Percentiles rank a stretch among this genome's conserved stretches.
Conservation (phyloP, 2,329 filamentous ascomycete species). For the Cytospora schulzeri region DNA sequence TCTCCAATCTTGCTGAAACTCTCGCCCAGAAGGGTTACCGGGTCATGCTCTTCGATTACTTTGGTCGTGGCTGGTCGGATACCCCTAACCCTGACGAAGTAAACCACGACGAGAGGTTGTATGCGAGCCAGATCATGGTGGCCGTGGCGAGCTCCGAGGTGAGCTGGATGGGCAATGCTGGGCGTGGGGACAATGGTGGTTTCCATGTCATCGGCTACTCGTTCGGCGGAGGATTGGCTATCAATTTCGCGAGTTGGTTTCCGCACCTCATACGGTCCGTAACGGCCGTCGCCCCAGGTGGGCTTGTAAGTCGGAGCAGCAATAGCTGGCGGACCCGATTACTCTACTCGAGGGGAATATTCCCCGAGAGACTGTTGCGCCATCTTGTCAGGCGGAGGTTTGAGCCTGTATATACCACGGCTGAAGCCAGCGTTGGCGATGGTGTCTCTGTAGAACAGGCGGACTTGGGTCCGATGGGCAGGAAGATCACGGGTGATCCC, state of each 20-base stretch:
- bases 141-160: constrained; percentile 71
- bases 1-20: constrained; percentile 66
- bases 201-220: constrained; percentile 79
- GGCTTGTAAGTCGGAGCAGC: constrained; percentile 56
- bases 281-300: constrained; percentile 77
- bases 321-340: constrained; percentile 55
- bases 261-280: constrained; percentile 69
- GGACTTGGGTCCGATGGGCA: constrained; percentile 35
- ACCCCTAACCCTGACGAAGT: constrained; percentile 65
- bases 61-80: constrained; percentile 69
- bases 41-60: constrained; percentile 79
- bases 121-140: constrained; percentile 71
- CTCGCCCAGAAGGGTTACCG: constrained; percentile 69
- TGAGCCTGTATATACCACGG: constrained; percentile 42
- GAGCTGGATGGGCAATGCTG: constrained; percentile 59
- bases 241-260: constrained; percentile 73
- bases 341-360: constrained; percentile 60
- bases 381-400: constrained; percentile 55
- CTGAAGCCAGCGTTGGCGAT: constrained; percentile 43
- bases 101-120: constrained; percentile 73
- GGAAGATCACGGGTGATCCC: constrained; percentile 39
- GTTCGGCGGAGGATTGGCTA: constrained; percentile 76
- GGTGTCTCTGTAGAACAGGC: constrained; percentile 30
- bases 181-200: constrained; percentile 34
- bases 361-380: constrained; percentile 62